phyloP scores from a whole-genome alignment of 106 monocot species.

The Acorus gramineus region DNA sequence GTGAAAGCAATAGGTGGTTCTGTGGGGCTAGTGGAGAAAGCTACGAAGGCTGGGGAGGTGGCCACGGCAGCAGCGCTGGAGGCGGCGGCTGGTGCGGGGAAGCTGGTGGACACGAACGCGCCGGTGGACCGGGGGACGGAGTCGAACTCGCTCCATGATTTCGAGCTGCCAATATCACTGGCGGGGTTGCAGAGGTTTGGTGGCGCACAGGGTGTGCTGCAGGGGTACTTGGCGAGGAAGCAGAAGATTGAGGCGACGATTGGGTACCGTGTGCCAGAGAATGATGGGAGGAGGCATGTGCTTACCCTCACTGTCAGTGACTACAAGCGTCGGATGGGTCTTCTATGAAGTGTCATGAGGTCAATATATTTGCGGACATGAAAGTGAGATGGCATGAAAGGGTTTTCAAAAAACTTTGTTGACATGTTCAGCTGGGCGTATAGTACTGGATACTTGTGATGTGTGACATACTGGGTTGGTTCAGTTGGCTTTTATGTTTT shows the following conservation, averaged over 20 bases:
- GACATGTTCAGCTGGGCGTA: too few species aligned
- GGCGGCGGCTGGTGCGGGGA: conserved; percentile 80
- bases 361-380: background rate
- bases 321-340: conserved; percentile 79
- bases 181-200: conserved; percentile 63
- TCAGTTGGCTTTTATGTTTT: too few species aligned
- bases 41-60: conserved; percentile 21
- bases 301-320: conserved; percentile 86
- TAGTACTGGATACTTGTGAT: too few species aligned
- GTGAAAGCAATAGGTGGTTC: conserved; percentile 6
- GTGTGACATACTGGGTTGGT: too few species aligned
- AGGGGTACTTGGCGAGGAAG: conserved; percentile 64
- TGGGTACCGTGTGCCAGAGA: conserved; percentile 59
- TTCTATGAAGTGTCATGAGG: conserved; percentile 35
- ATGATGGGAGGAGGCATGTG: conserved; percentile 62
- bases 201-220: conserved; percentile 39
- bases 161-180: conserved; percentile 76
- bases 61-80: conserved; percentile 66
- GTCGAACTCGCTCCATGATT: conserved; percentile 54
- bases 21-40: background rate
- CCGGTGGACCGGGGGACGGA: conserved; percentile 75
- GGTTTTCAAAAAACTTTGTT: too few species aligned
- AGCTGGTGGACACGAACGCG: conserved; percentile 76
- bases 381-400: too few species aligned
- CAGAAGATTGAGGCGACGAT: conserved; percentile 77